Base-by-base conservation (phyloP, 768 basidiomycete genomes). In the Auriscalpium vulgare region DNA sequence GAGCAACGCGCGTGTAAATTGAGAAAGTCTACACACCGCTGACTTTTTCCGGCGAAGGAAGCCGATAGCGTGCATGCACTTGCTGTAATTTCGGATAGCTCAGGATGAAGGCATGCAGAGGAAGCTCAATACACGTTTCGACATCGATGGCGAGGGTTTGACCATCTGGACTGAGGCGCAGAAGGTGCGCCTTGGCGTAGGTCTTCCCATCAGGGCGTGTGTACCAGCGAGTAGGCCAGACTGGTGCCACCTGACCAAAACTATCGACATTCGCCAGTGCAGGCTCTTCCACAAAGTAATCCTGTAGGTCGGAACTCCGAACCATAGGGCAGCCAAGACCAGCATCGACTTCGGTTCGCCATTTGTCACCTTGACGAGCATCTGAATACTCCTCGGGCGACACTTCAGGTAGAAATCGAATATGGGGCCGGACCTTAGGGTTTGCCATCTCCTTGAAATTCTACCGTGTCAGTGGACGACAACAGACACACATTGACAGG, bases 211-310 rank as follows among this genome's bases (percentile, higher is more conserved):
- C 8, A 0, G 19, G 51, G 23, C 23, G 23, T 1, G 10, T 11
- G 11, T 44, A 43, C 51, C 51, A 53, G 1, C 51, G 51, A 2
- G 51, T 53, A 1, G 23, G 17, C 38, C n/a, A 43, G 16, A 53
- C 51, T 0, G 51, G 51, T 9, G 2, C 3, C 2, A 35, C 10
- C 4, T 19, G 11, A 1, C 56, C 59, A 48, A 29, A 6, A 37
- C 29, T 11, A 46, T 29, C 51, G 10, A 54, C 40, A 17, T 58
- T 51, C 1, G 56, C 62, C 11, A 62, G 16, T 1, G 55, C 56
- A 1, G 57, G 54, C 46, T 62, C 63, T 19, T 62, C 44, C 2
- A 62, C 57, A 50, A 54, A 64, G 40, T 46, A 63, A 47, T 64
- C 62, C 16, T 57, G 48, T 0, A 54, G 59, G 4, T 44, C 29